phyloP scores from a whole-genome alignment of 2,329 filamentous ascomycete genomes.

The Penicillium oxalicum region DNA sequence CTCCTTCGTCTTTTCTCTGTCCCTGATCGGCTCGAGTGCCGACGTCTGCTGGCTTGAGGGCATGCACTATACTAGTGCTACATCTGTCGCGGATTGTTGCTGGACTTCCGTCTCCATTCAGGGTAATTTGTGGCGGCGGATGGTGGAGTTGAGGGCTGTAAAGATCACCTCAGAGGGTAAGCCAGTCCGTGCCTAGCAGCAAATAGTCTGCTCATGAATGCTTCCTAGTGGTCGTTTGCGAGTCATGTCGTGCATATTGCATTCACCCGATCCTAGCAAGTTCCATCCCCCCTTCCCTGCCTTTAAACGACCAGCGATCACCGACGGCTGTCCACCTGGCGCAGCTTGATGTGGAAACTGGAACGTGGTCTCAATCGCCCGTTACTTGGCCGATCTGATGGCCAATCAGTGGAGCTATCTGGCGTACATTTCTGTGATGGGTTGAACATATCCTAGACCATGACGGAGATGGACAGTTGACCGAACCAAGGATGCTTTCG shows the following conservation, averaged over 20 bases:
- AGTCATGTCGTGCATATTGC: constrained; percentile 17
- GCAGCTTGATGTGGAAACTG: constrained; percentile 9
- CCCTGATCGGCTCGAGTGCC: not conserved
- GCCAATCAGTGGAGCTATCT: constrained; percentile 2
- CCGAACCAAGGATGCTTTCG: not conserved
- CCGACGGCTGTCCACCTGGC: not conserved
- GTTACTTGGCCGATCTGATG: not conserved
- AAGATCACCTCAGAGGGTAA: not conserved
- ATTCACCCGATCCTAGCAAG: constrained; percentile 4
- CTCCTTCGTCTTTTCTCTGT: too few relatives aligned
- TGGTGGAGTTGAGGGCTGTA: not conserved
- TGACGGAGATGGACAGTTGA: not conserved
- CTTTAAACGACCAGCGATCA: constrained; percentile 7
- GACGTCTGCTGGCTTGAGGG: too few relatives aligned
- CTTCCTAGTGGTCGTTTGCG: constrained; percentile 9
- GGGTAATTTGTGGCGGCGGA: not conserved
- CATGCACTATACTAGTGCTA: not conserved
- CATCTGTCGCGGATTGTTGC: not conserved
- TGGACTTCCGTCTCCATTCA: not conserved
- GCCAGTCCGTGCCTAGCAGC: not conserved
- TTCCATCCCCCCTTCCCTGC: not conserved
- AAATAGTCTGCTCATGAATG: constrained; percentile 2
- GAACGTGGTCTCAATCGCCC: constrained; percentile 10
- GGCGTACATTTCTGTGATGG: not conserved
- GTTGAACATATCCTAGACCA: not conserved